Conservation (phyloP, 768 basidiomycete genomes). For the Cystofilobasidium macerans region DNA sequence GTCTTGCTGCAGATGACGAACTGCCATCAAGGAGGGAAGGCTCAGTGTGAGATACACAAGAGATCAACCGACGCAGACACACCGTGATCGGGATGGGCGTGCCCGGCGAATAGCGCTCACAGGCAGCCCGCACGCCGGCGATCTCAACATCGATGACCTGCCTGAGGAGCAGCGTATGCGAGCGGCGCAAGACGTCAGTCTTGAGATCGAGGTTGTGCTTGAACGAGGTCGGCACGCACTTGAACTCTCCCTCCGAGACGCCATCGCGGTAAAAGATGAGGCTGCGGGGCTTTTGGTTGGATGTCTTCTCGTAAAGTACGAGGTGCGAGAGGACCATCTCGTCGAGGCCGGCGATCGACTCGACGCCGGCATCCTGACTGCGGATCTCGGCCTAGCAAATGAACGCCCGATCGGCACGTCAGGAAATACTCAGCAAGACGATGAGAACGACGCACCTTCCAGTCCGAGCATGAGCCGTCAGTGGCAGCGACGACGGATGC, state of each 20-base stretch:
- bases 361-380: not conserved
- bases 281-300: not conserved
- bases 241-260: not conserved
- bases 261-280: conserved; percentile 1
- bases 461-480: not conserved
- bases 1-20: not conserved
- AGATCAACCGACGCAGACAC: too few relatives aligned
- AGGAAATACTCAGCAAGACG: not conserved
- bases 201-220: not conserved
- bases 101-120: not conserved
- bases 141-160: conserved; percentile 3
- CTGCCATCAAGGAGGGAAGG: too few relatives aligned
- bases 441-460: not conserved
- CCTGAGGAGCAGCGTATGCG: not conserved
- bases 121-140: not conserved
- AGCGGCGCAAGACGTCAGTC: not conserved
- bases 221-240: not conserved
- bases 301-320: not conserved
- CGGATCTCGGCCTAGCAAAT: not conserved
- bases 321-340: not conserved
- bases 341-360: not conserved
- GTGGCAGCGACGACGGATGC: not conserved
- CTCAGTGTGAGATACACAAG: too few relatives aligned
- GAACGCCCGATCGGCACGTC: not conserved
- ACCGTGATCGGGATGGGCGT: not conserved